Evolutionary conservation across 306 rosid genomes (phyloP), one percentile per base, ranked within the genome.

Genomic region (Cajanus cajan): DNA sequence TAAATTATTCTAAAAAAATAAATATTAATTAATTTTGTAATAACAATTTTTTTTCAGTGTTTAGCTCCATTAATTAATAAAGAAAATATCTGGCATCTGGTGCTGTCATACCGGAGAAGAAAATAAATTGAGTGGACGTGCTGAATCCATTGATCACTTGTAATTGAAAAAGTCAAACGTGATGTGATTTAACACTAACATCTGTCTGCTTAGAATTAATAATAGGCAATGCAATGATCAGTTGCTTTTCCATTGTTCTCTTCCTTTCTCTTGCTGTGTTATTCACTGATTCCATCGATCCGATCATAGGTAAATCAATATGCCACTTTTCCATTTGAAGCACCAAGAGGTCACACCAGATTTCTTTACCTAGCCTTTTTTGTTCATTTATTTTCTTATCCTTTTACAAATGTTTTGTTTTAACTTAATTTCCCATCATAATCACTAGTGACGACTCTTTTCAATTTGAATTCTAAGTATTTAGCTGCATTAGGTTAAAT

Each of bases 91-190:
- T 28, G 31, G 31, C n/a, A n/a, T n/a, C n/a, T 40, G 16, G 71
- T 6, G 31, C 5, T 65, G 31, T 37, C 10, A 62, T 7, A 10
- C 5, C 7, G 68, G 7, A n/a, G 52, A 25, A 39, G 70, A 78
- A 31, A 78, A 43, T 40, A 2, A 45, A 7, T 33, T 15, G 57
- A 71, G 31, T 73, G 74, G 74, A 16, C 7, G 21, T 37, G 45
- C 14, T 11, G 73, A 61, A 47, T 61, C 44, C n/a, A 5, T 74
- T 47, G 10, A 51, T 34, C 72, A 36, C n/a, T 45, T 45, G 0
- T 44, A 39, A 36, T 33, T 31, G 13, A 31, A 6, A 7, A 76
- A 82, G 85, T 81, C 81, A 81, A 75, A 68, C 43, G 9, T 11
- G 33, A 52, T 59, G 51, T 76, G 48, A 68, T 45, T 13, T 8